A percentile compares a stretch with the other conserved stretches of the same genome.
These are phyloP conservation scores for Arthrobotrys pseudoclavata DNA, from an alignment of 2,329 filamentous ascomycete species.

Conservation along the genomic window DNA sequence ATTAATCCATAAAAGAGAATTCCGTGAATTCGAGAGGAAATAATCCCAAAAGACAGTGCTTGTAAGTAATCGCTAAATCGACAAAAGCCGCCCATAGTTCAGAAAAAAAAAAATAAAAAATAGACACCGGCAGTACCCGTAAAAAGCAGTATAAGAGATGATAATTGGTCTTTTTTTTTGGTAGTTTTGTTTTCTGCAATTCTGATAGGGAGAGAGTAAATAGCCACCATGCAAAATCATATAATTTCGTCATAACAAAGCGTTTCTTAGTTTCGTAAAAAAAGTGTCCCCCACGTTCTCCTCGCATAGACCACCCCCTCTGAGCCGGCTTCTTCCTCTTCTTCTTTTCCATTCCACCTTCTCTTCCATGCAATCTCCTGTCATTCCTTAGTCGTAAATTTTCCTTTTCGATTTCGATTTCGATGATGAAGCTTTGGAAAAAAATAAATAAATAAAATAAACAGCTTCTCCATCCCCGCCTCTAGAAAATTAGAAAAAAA, in stretches of 20 bases:
- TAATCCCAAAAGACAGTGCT: no score
- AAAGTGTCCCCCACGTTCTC: neutral
- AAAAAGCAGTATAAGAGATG: neutral
- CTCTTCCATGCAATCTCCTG: neutral
- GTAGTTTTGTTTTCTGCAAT: neutral
- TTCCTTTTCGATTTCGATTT: neutral
- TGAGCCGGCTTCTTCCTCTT: neutral
- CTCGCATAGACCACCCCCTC: neutral
- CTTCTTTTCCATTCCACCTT: neutral
- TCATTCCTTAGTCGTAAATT: neutral
- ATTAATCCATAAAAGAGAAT: no score
- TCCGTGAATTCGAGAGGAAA: no score
- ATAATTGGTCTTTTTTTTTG: neutral
- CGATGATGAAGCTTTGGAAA: constrained; percentile 11
- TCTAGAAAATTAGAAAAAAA: neutral
- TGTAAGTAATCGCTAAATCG: neutral
- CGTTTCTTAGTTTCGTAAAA: constrained; percentile 4
- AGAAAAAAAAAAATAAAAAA: neutral
- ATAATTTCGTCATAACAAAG: constrained; percentile 6
- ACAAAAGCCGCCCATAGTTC: constrained; percentile 2
- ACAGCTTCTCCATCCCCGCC: constrained; percentile 5
- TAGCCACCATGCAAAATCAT: constrained; percentile 5
- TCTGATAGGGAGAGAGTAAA: neutral
- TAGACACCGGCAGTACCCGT: neutral
- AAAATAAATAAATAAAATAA: constrained; percentile 42